Conservation (phyloP, 2,329 filamentous ascomycete genomes). For the Alternaria burnsii region DNA sequence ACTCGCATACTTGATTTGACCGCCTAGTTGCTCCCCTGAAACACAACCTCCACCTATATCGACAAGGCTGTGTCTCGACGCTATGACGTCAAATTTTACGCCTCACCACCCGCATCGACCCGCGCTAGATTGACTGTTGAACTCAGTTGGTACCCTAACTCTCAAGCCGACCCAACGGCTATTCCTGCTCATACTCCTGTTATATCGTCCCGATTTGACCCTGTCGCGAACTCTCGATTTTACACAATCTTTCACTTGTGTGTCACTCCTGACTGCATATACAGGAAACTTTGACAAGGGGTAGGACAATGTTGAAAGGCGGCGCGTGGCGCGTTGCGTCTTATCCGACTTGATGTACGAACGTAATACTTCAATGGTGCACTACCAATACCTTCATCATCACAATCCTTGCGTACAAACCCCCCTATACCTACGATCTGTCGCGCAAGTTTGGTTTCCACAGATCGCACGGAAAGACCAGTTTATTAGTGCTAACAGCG, state of each 20-base stretch:
- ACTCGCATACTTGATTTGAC: not conserved
- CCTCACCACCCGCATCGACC: not conserved
- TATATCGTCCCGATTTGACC: not conserved
- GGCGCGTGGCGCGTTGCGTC: not conserved
- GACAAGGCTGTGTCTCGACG: not conserved
- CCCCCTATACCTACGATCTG: not conserved
- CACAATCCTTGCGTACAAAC: not conserved
- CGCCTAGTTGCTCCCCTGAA: not conserved
- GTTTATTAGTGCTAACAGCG: too few relatives aligned
- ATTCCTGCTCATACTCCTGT: not conserved
- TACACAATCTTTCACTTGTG: not conserved
- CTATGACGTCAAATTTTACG: not conserved
- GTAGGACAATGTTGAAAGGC: not conserved
- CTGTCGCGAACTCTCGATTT: not conserved
- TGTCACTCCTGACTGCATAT: not conserved
- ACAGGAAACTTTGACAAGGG: not conserved
- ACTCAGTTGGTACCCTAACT: not conserved
- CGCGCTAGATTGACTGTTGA: not conserved
- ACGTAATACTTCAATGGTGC: not conserved
- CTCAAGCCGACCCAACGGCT: not conserved
- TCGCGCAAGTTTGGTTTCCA: not conserved
- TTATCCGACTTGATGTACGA: not conserved
- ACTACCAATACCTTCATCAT: not conserved
- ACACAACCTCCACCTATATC: not conserved
- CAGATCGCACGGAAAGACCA: not conserved